Evolutionary conservation across 2,329 filamentous ascomycete species (phyloP).

Genomic region (Colletotrichum sp.): DNA sequence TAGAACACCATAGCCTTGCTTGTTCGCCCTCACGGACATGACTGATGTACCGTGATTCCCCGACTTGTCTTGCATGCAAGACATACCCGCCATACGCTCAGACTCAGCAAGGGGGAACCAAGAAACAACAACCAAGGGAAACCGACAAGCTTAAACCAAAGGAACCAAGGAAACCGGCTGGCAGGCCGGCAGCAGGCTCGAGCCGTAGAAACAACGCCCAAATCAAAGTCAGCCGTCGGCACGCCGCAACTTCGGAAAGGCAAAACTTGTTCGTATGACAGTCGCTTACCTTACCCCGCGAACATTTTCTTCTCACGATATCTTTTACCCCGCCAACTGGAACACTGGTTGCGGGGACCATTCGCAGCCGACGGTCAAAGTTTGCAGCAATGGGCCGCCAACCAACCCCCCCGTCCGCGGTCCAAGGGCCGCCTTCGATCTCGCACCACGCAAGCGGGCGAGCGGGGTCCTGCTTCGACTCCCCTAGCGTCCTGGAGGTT

Average conservation of each 20-base stretch:
- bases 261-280: neutral
- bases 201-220: neutral
- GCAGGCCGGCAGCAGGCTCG: neutral
- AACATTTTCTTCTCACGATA: neutral
- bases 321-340: slow-evolving; percentile 14
- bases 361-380: neutral
- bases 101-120: neutral
- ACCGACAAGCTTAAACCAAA: neutral
- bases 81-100: neutral
- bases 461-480: neutral
- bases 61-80: neutral
- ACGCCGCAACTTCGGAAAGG: neutral
- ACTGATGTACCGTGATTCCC: neutral
- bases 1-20: neutral
- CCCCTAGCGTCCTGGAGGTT: neutral
- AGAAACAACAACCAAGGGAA: neutral
- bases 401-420: neutral
- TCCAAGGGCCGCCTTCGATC: neutral
- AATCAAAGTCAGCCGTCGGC: neutral
- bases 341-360: neutral
- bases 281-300: neutral
- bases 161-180: neutral
- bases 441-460: neutral
- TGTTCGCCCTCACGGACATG: neutral
- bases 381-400: neutral